phyloP scores from a whole-genome alignment of 345 rosid species.

The Linum tenue region DNA sequence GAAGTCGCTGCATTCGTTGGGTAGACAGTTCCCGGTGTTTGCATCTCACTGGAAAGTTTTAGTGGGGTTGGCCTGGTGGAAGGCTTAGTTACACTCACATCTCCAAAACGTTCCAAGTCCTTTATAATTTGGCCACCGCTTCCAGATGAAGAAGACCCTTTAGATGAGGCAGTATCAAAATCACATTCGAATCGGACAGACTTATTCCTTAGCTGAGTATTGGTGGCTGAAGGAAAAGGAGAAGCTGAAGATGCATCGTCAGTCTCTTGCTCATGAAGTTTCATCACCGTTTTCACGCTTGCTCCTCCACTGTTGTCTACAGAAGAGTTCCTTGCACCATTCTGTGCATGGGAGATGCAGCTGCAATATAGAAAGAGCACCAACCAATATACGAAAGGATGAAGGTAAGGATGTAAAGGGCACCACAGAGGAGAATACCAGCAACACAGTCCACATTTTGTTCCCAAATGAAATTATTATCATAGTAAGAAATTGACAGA shows the following conservation, averaged over 20 bases:
- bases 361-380: conserved; percentile 27
- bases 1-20: conserved; percentile 42
- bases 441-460: not conserved
- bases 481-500: not conserved
- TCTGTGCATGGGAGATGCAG: conserved; percentile 36
- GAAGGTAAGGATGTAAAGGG: not conserved
- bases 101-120: conserved; percentile 24
- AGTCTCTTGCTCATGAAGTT: conserved; percentile 14
- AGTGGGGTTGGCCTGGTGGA: conserved; percentile 64
- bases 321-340: conserved; percentile 26
- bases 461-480: not conserved
- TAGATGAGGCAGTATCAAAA: conserved; percentile 32
- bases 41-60: conserved; percentile 82
- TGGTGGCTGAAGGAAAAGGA: conserved; percentile 24
- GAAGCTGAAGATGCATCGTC: conserved; percentile 16
- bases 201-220: conserved; percentile 34
- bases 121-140: conserved; percentile 23
- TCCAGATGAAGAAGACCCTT: conserved; percentile 27
- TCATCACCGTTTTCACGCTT: conserved; percentile 18
- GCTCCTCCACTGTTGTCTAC: conserved; percentile 31
- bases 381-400: not conserved
- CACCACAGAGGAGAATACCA: not conserved
- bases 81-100: conserved; percentile 23
- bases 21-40: conserved; percentile 91
- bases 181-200: conserved; percentile 50